Evolutionary conservation across 768 basidiomycete species (phyloP), one percentile per base, ranked within the genome.

Genomic region (Podaxis carcinomalis): DNA sequence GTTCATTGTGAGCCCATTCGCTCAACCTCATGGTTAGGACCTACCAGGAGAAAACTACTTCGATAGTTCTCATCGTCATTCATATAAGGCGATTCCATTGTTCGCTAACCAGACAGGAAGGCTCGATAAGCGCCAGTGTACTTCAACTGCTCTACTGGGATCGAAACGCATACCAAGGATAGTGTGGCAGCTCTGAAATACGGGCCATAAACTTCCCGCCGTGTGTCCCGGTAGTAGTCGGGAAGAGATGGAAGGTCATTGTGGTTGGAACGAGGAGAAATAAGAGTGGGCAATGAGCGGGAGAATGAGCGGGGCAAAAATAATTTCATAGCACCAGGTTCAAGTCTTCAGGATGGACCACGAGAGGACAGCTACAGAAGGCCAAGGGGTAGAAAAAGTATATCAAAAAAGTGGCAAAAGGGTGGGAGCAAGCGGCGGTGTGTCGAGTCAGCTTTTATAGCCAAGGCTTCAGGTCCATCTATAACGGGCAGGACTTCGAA

Each of bases 191-290:
- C 23, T 39, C 57, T 59, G 1, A 52, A 28, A 42, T 47, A 50
- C 7, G 59, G 59, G 14, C 59, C 59, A 19, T 61, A 61, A 1
- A 61, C 37, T 28, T 61, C 59, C 28, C 47, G 59, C 13, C 52
- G 42, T 27, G 59, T 61, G 16, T 47, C 44, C 23, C 59, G 52
- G 13, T 61, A 61, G 23, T 61, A 61, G 9, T 61, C 59, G 32
- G 59, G 59, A 47, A 61, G 46, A 39, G 51, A 47, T 13, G 52
- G 13, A 11, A n/a, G 47, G 7, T 47, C 46, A 21, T 55, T 39
- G 5, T 50, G 46, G 16, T 25, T 37, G 9, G 59, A 25, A 21
- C 53, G 59, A 36, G 59, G 47, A 27, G 46, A 47, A 49, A 61
- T 23, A 16, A 54, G 42, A 4, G 53, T 44, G 35, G 53, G 44